phyloP scores from a whole-genome alignment of 1,139 yeast species.

The Kodamaea sp. region DNA sequence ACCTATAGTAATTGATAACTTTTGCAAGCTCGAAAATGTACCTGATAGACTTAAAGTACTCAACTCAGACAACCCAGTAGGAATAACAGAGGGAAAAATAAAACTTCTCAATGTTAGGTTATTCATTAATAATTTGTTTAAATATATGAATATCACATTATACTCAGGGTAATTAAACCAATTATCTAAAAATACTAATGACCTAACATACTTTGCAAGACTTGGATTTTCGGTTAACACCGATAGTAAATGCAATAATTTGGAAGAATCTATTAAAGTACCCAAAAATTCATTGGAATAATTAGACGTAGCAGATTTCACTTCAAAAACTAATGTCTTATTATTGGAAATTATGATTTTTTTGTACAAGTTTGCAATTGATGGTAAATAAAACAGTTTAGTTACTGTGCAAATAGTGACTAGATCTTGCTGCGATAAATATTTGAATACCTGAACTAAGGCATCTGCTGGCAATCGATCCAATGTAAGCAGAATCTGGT shows the following conservation, averaged over 20 bases:
- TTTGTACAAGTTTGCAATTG: conserved; percentile 16
- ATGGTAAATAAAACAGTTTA: conserved; percentile 18
- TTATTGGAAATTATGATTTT: conserved; percentile 17
- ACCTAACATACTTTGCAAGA: conserved; percentile 13
- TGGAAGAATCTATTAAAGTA: conserved; percentile 14
- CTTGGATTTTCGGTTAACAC: conserved; percentile 12
- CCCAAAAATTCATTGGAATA: conserved; percentile 14
- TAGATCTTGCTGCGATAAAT: conserved; percentile 17
- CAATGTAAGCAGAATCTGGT: not conserved
- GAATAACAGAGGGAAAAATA: conserved; percentile 3
- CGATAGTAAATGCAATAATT: conserved; percentile 10
- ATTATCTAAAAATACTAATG: conserved; percentile 12
- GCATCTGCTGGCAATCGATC: conserved; percentile 1
- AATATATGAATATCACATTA: conserved; percentile 4
- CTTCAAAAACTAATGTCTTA: conserved; percentile 8
- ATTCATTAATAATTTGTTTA: conserved; percentile 3
- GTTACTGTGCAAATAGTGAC: conserved; percentile 15
- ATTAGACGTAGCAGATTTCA: conserved; percentile 9
- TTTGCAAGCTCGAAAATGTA: not conserved
- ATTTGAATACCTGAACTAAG: conserved; percentile 1
- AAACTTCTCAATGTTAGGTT: conserved; percentile 1
- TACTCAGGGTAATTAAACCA: conserved; percentile 6
- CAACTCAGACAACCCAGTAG: conserved; percentile 1
- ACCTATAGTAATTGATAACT: conserved; percentile 7
- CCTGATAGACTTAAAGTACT: not conserved